Evolutionary conservation across 306 rosid species (phyloP), one percentile per base, ranked within the genome.

Genomic region (Dalbergia cochinchinensis): DNA sequence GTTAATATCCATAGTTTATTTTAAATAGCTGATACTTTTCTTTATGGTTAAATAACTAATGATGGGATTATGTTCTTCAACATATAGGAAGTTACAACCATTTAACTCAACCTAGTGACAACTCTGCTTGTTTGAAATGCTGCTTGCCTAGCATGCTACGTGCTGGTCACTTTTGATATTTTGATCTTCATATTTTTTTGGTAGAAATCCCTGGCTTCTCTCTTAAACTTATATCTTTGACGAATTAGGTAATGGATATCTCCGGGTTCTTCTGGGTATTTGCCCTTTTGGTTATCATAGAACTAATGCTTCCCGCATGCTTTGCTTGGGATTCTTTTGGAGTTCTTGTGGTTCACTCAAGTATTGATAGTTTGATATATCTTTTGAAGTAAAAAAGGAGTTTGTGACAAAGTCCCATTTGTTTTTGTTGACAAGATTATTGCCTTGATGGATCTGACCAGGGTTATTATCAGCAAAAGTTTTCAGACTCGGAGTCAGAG

Each of bases 181-280:
- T 57, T 65, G 26, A 42, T 60, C 47, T 18, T 34, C 68, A 66
- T 35, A 22, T 14, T 66, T 7, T 69, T 50, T 82, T 53, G 54
- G 45, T 41, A 11, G 4, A 71, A 39, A 35, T 22, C 33, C 20
- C 51, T 26, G 41, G 60, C 26, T 39, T 37, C 31, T 13, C 22
- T 42, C 19, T 79, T 60, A 61, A 59, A 51, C 41, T 12, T 13
- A 7, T 82, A 42, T 51, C 16, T 67, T 42, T 13, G 33, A 70
- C 57, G 16, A 11, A 19, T 18, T 53, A 47, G 64, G 57, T 71
- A 20, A 61, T 48, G n/a, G 70, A 19, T 64, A 59, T 31, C 47
- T 45, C 13, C 22, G 60, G 55, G 67, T 44, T 74, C 68, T 78
- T 66, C 35, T n/a, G 42, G 61, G 53, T 35, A 5, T 5, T 37